Evolutionary conservation across 2,329 filamentous ascomycete genomes (phyloP).

Genomic region (Colletotrichum camelliae): DNA sequence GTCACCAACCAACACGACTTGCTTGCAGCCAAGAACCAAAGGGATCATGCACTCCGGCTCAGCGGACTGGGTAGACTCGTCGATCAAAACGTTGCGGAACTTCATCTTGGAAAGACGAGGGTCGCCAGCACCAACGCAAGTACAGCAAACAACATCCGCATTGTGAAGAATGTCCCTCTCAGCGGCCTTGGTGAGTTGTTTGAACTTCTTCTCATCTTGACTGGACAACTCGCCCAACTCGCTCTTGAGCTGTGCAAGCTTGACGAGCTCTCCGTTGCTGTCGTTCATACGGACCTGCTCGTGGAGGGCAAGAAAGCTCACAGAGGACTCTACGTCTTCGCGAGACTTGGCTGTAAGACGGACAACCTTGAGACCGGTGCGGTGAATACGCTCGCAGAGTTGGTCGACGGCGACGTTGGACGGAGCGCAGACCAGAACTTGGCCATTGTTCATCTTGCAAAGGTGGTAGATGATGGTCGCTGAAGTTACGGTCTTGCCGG

Average conservation of each 20-base stretch:
- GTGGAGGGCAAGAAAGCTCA: conserved; percentile 92
- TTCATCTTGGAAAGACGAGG: conserved; percentile 96
- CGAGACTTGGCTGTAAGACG: conserved; percentile 98
- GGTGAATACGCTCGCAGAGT: conserved; percentile 94
- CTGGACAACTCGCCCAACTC: conserved; percentile 91
- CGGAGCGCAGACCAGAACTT: conserved; percentile 94
- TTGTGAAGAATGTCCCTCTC: conserved; percentile 95
- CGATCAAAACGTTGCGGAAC: conserved; percentile 96
- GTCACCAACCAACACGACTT: conserved; percentile 97
- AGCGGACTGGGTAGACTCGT: conserved; percentile 97
- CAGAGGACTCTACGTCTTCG: conserved; percentile 98
- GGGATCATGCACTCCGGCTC: conserved; percentile 99
- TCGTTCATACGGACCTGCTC: conserved; percentile 98
- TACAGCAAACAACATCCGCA: conserved; percentile 98
- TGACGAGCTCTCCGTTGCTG: conserved; percentile 90
- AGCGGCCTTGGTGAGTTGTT: conserved; percentile 89
- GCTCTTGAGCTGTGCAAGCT: conserved; percentile 90
- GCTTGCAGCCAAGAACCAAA: conserved; percentile 94
- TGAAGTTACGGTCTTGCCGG: conserved; percentile 97
- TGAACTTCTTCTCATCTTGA: conserved; percentile 98
- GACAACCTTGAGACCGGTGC: conserved; percentile 93
- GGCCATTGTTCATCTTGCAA: conserved; percentile 91
- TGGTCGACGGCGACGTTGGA: conserved; percentile 99
- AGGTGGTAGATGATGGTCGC: conserved; percentile 98
- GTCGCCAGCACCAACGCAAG: conserved; percentile 95